Base-by-base conservation (phyloP, 1,139 yeast genomes). In the Arxiozyma heterogenica region DNA sequence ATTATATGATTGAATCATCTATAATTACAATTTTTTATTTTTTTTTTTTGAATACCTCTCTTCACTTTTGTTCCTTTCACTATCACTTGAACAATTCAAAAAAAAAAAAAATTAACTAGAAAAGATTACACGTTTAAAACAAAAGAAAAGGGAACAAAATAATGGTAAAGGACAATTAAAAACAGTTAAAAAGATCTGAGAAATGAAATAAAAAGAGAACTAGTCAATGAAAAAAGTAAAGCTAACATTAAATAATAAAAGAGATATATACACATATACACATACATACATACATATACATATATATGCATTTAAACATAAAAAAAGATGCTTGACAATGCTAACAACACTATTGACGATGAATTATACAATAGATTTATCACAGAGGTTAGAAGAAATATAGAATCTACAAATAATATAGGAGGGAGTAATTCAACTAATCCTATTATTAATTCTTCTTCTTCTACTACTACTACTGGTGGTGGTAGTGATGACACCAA, bases 401-500 rank as follows among this genome's bases (percentile, higher is more conserved):
- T 34, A 34, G 39, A 34, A 34, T 34, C 39, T 15, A 34, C n/a
- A 12, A 34, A 34, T 34, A 34, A 12, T 34, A 34, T 15, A 15
- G 15, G 39, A 8, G 39, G 6, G 15, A 34, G 15, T 12, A 34
- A 34, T 34, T 12, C 39, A 34, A 34, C 6, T 15, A 12, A 34
- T 34, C 17, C 39, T 12, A n/a, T n/a, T n/a, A n/a, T n/a, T n/a
- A n/a, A n/a, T n/a, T n/a, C n/a, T n/a, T n/a, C n/a, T n/a, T n/a
- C n/a, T n/a, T n/a, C n/a, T n/a, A n/a, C n/a, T n/a, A 34, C n/a
- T 12, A 51, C 20, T 25, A 22, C 22, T 21, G 25, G 17, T 21
- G 5, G 57, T 23, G 59, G 59, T n/a, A 53, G 51, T 62, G 11
- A 1, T 44, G 8, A 11, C 25, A 23, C 1, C 7, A 5, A 4